These are phyloP conservation scores for Pulveroboletus ravenelii DNA, from an alignment of 768 basidiomycete genomes.

Conservation along the genomic window DNA sequence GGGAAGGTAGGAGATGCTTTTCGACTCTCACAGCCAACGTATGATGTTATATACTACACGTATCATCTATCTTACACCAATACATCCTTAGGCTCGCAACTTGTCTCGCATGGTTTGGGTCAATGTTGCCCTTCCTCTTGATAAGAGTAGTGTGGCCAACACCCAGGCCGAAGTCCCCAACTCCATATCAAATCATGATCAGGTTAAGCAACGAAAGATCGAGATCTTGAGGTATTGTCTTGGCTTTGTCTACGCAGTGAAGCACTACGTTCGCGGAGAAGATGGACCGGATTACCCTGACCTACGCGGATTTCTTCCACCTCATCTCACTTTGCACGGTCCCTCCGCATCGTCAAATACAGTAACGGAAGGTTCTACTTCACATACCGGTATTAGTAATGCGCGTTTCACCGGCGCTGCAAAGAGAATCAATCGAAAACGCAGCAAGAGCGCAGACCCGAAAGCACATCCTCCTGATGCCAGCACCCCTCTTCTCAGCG, in stretches of 20 bases:
- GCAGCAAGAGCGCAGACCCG: conserved; percentile 49
- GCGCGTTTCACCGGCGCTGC: conserved; percentile 44
- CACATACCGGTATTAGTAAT: conserved; percentile 22
- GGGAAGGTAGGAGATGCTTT: conserved; percentile 87
- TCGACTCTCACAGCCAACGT: conserved; percentile 64
- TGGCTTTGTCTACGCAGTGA: conserved; percentile 65
- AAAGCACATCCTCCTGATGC: conserved; percentile 25
- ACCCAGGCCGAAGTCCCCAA: conserved; percentile 51
- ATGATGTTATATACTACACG: conserved; percentile 5
- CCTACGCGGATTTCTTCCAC: conserved; percentile 61
- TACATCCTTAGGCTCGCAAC: conserved; percentile 51
- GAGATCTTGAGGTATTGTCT: conserved; percentile 65
- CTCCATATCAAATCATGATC: conserved; percentile 41
- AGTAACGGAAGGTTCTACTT: conserved; percentile 33
- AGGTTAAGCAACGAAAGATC: conserved; percentile 63
- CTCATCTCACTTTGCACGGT: conserved; percentile 48
- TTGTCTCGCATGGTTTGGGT: conserved; percentile 78
- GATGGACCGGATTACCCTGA: conserved; percentile 71
- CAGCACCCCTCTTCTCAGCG: conserved; percentile 60
- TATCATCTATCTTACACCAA: background rate
- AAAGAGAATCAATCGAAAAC: conserved; percentile 65
- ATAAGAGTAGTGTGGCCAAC: conserved; percentile 39
- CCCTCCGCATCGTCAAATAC: conserved; percentile 38
- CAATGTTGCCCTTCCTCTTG: conserved; percentile 61
- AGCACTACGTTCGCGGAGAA: conserved; percentile 82